These are phyloP conservation scores for Vaccinium vitisidaea DNA, from an alignment of 148 eudicot genomes.

Conservation along the genomic window DNA sequence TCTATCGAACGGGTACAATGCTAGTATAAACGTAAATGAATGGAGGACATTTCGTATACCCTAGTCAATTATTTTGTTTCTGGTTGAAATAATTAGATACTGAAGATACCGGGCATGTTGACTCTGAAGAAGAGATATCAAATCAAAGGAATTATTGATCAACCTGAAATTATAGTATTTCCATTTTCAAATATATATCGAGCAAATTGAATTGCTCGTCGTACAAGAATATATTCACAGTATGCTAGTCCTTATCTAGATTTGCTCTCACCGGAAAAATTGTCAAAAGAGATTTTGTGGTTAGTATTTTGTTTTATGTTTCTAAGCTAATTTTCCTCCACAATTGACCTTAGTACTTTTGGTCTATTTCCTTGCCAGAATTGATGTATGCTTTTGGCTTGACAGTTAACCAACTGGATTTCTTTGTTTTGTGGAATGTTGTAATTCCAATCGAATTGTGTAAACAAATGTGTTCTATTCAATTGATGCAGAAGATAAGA, in stretches of 20 bases:
- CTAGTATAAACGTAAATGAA: too few relatives aligned
- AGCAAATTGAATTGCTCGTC: background rate
- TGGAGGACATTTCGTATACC: background rate
- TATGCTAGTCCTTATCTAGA: background rate
- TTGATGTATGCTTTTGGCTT: background rate
- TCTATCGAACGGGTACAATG: too few relatives aligned
- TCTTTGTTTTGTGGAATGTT: background rate
- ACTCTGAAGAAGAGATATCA: background rate
- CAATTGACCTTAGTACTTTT: background rate
- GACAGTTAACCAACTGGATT: background rate
- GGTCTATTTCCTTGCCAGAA: background rate
- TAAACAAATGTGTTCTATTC: background rate
- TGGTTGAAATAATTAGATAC: background rate
- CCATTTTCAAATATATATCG: background rate
- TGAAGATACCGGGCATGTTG: background rate
- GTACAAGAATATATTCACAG: background rate
- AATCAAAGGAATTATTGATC: background rate
- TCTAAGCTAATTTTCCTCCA: background rate
- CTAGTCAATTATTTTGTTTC: background rate
- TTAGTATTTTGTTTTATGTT: background rate
- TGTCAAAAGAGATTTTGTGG: too few relatives aligned
- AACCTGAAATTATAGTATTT: background rate
- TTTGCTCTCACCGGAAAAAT: background rate
- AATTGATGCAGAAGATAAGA: conserved; percentile 44
- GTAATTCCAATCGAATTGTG: background rate